Evolutionary conservation across 345 rosid species (phyloP).

Genomic region (Ricinus communis): DNA sequence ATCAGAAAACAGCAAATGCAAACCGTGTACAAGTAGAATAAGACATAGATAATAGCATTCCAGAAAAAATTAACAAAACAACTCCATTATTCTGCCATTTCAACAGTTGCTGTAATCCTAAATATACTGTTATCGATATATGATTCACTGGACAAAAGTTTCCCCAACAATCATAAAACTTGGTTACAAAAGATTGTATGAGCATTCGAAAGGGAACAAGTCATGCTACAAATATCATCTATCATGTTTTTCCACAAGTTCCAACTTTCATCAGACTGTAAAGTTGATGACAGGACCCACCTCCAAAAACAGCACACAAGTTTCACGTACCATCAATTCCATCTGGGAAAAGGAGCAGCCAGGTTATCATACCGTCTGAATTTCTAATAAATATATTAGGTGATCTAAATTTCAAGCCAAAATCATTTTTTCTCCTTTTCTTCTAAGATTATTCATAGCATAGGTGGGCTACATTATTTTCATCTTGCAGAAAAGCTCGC

Average conservation of each 20-base stretch:
- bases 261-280: slow-evolving; percentile 16
- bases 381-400: slow-evolving; percentile 20
- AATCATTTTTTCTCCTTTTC: neutral
- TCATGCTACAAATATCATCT: slow-evolving; percentile 7
- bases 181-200: neutral
- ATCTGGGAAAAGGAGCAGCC: slow-evolving; percentile 92
- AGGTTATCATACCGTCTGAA: slow-evolving; percentile 36
- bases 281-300: slow-evolving; percentile 58
- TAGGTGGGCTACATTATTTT: neutral
- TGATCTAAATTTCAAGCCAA: slow-evolving; percentile 17
- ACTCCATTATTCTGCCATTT: neutral
- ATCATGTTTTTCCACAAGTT: slow-evolving; percentile 9
- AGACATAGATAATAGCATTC: neutral
- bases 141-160: neutral
- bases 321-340: slow-evolving; percentile 96
- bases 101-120: neutral
- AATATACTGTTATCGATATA: neutral
- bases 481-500: neutral
- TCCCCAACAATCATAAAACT: slow-evolving; percentile 7
- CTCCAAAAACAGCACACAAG: slow-evolving; percentile 68
- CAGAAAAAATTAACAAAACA: neutral
- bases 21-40: neutral
- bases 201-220: neutral
- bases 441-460: no score
- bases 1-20: slow-evolving; percentile 27